Percentiles rank a stretch among this genome's conserved stretches.
Evolutionary conservation across 257 asterid species (phyloP).

Genomic region (Solanum paucissectum): DNA sequence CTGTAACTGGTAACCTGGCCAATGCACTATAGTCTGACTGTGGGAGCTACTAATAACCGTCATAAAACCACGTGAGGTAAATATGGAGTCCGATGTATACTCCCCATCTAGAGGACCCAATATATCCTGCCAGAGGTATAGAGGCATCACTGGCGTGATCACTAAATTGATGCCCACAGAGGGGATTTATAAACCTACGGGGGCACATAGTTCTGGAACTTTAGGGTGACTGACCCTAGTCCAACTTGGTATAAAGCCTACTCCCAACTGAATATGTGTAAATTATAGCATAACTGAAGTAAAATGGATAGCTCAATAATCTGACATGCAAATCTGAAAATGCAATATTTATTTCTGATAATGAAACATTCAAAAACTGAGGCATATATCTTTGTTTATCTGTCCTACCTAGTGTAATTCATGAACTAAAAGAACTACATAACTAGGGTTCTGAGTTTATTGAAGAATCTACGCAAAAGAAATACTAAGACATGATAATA

Average conservation of each 20-base stretch:
- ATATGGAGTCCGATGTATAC: neutral
- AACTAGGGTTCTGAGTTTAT: neutral
- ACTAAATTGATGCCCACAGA: neutral
- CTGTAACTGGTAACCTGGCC: neutral
- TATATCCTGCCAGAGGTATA: no score
- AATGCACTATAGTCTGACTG: neutral
- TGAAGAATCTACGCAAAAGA: neutral
- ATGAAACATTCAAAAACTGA: no score
- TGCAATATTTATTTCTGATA: no score
- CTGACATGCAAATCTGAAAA: no score
- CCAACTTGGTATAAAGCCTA: neutral
- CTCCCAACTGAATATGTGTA: neutral
- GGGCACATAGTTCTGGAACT: neutral
- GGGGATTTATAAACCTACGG: neutral
- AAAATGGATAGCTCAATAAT: no score
- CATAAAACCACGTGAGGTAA: no score
- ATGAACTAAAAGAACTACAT: neutral
- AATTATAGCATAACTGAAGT: no score
- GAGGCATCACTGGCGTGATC: neutral
- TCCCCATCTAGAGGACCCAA: neutral
- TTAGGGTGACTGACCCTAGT: neutral
- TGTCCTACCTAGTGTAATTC: neutral
- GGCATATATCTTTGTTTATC: neutral
- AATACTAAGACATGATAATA: neutral
- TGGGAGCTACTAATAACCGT: neutral